Percentiles rank a stretch among this genome's conserved stretches.
phyloP scores from a whole-genome alignment of 169 alveolate genomes.

The Theileria equi region DNA sequence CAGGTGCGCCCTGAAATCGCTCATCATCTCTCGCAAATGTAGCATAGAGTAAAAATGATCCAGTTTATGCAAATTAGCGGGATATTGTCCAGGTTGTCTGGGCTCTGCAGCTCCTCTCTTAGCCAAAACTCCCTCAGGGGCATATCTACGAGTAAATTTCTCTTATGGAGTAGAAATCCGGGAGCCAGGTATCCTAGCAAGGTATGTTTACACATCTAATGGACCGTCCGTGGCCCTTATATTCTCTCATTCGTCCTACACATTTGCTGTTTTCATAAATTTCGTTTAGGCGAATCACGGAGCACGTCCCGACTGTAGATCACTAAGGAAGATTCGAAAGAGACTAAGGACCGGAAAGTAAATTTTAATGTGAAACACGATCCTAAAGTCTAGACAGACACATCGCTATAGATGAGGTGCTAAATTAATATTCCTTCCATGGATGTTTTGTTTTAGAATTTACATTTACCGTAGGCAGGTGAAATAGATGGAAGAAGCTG shows the following conservation, averaged over 20 bases:
- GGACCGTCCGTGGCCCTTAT: background rate
- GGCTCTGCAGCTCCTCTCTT: too few relatives aligned
- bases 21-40: too few relatives aligned
- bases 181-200: constrained; percentile 53
- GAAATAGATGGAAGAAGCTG: too few relatives aligned
- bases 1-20: too few relatives aligned
- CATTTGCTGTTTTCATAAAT: background rate
- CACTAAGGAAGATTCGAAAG: constrained; percentile 54
- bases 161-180: constrained; percentile 61
- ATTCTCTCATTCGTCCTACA: background rate
- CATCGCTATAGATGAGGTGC: too few relatives aligned
- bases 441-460: too few relatives aligned
- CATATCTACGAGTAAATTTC: constrained; percentile 6
- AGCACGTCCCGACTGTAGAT: constrained; percentile 57
- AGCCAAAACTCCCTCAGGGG: too few relatives aligned
- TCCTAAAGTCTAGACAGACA: background rate
- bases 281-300: constrained; percentile 58
- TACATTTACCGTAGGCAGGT: too few relatives aligned
- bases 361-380: background rate
- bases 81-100: too few relatives aligned
- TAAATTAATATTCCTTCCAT: too few relatives aligned
- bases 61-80: too few relatives aligned
- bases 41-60: too few relatives aligned
- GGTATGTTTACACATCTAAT: constrained; percentile 18
- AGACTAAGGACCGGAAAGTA: constrained; percentile 63